Percentiles rank a stretch among this genome's conserved stretches.
phyloP scores from a whole-genome alignment of 805 yeast species.

The Jamesozyma piceae region DNA sequence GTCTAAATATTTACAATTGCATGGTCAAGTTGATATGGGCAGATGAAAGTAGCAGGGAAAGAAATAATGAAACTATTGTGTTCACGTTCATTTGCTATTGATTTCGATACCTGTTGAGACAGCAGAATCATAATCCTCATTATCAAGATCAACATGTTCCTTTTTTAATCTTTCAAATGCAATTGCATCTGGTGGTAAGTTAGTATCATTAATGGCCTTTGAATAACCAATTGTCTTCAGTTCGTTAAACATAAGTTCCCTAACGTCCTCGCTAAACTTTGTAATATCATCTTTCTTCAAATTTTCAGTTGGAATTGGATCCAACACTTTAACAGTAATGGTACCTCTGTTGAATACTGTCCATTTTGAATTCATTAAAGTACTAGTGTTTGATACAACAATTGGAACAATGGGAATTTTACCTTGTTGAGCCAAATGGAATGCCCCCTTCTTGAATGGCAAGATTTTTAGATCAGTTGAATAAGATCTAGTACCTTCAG shows the following conservation, averaged over 20 bases:
- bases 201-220: constrained; percentile 26
- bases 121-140: neutral
- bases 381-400: constrained; percentile 78
- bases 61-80: neutral
- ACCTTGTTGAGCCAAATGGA: constrained; percentile 92
- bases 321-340: constrained; percentile 67
- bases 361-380: constrained; percentile 50
- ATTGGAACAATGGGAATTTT: constrained; percentile 82
- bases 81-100: neutral
- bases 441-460: constrained; percentile 95
- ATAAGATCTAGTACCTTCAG: constrained; percentile 94
- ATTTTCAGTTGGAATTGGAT: constrained; percentile 67
- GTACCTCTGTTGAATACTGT: constrained; percentile 69
- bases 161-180: neutral
- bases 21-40: neutral
- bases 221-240: constrained; percentile 34
- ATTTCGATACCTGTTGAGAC: constrained; percentile 2
- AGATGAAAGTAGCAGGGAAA: neutral
- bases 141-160: neutral
- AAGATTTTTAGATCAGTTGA: constrained; percentile 56
- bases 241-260: constrained; percentile 45
- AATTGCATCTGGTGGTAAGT: constrained; percentile 19
- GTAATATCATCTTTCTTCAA: constrained; percentile 64
- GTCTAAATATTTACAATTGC: neutral
- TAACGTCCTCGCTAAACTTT: constrained; percentile 45